Evolutionary conservation across 164 flowering plant genomes (phyloP).

Genomic region (Buxus sempervirens): DNA sequence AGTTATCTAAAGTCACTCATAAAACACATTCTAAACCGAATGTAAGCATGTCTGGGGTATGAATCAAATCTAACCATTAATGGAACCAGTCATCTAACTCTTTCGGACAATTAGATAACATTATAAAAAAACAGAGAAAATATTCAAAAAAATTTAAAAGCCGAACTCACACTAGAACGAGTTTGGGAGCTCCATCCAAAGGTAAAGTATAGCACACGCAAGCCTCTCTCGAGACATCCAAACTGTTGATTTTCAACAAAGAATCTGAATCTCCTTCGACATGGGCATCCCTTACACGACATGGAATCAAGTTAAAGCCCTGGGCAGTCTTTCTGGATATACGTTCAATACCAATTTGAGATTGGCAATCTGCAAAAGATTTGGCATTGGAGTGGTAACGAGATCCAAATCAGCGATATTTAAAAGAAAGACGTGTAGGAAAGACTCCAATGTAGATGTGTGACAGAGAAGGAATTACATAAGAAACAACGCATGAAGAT

Average conservation of each 20-base stretch:
- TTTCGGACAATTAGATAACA: not conserved
- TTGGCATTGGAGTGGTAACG: not conserved
- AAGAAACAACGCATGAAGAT: too few relatives aligned
- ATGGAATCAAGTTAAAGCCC: constrained; percentile 69
- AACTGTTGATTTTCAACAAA: constrained; percentile 2
- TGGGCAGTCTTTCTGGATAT: constrained; percentile 50
- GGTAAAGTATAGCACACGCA: constrained; percentile 68
- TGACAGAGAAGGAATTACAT: too few relatives aligned
- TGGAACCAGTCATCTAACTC: not conserved
- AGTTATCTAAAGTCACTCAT: too few relatives aligned
- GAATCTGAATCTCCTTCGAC: constrained; percentile 11
- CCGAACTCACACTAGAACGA: constrained; percentile 47
- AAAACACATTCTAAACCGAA: not conserved
- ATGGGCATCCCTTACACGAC: constrained; percentile 15
- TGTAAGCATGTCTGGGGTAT: not conserved
- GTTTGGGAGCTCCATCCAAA: constrained; percentile 35
- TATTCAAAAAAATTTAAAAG: not conserved
- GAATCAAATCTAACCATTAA: not conserved
- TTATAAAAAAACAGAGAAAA: not conserved
- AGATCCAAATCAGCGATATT: too few relatives aligned
- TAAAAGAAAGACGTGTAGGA: too few relatives aligned
- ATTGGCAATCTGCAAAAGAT: constrained; percentile 22
- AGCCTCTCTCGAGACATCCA: constrained; percentile 28
- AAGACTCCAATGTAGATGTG: too few relatives aligned
- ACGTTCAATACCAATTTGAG: constrained; percentile 24